A percentile compares a stretch with the other conserved stretches of the same genome.
These are phyloP conservation scores for Monilinia fructigena DNA, from an alignment of 2,329 filamentous ascomycete genomes.

Conservation along the genomic window DNA sequence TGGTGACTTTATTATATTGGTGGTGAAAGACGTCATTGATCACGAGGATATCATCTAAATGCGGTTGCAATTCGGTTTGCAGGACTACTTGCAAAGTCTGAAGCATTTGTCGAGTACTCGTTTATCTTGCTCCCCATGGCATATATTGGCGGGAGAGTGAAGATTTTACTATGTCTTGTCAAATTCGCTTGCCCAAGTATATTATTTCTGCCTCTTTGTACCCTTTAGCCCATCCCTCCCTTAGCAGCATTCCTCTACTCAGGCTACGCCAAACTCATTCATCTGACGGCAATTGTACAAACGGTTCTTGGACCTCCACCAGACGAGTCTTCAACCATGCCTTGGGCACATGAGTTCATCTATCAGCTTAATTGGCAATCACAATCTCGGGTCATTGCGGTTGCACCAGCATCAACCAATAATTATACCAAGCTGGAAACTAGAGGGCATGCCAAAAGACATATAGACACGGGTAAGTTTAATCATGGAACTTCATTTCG, in stretches of 20 bases:
- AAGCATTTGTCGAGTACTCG: background rate
- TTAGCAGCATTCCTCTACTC: too few relatives aligned
- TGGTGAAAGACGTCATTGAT: background rate
- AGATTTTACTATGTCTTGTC: background rate
- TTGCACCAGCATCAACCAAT: too few relatives aligned
- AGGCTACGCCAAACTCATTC: background rate
- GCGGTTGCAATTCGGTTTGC: conserved; percentile 3
- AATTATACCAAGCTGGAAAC: background rate
- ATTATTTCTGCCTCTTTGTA: background rate
- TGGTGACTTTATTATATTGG: background rate
- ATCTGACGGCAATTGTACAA: background rate
- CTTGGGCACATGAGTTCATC: background rate
- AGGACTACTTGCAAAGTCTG: background rate
- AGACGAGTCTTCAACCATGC: background rate
- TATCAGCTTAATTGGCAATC: background rate
- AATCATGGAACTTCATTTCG: background rate
- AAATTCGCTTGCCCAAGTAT: too few relatives aligned
- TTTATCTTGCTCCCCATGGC: background rate
- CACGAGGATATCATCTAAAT: background rate
- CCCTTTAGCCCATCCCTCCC: too few relatives aligned
- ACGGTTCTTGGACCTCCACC: background rate
- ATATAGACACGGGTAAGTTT: background rate
- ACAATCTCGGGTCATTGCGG: background rate
- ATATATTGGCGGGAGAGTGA: background rate
- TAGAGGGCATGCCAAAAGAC: background rate